These are phyloP conservation scores for Quercus engelmannii DNA, from an alignment of 306 rosid genomes.

Conservation along the genomic window DNA sequence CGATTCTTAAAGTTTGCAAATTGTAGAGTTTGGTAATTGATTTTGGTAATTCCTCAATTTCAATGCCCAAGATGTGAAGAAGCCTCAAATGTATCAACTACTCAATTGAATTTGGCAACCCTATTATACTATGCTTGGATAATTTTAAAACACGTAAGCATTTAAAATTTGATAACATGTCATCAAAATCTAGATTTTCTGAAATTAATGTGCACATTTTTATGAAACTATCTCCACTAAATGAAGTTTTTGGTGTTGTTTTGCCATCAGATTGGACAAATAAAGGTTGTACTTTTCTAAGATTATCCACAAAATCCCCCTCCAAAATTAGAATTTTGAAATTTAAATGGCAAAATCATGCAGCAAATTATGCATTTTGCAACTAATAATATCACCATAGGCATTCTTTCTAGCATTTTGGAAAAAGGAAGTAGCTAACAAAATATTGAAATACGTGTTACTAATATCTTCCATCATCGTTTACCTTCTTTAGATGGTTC, in stretches of 20 bases:
- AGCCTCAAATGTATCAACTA: not conserved
- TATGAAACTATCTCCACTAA: not conserved
- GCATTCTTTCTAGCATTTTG: too few relatives aligned
- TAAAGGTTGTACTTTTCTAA: not conserved
- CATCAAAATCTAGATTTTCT: not conserved
- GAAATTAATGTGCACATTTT: not conserved
- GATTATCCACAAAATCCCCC: not conserved
- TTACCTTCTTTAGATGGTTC: too few relatives aligned
- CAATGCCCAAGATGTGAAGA: too few relatives aligned
- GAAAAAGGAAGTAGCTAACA: too few relatives aligned
- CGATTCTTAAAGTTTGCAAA: constrained; percentile 8
- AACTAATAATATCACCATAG: not conserved
- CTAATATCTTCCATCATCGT: too few relatives aligned
- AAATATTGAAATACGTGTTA: too few relatives aligned
- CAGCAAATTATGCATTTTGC: constrained; percentile 20
- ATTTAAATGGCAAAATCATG: constrained; percentile 12
- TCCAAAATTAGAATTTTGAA: not conserved
- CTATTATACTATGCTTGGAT: not conserved
- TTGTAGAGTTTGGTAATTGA: too few relatives aligned
- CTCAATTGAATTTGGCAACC: not conserved
- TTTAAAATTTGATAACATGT: not conserved
- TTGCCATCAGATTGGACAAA: too few relatives aligned
- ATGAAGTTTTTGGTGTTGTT: too few relatives aligned
- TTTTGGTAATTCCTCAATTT: too few relatives aligned
- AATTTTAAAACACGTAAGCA: constrained; percentile 10